Base-by-base conservation (phyloP, 768 basidiomycete genomes). In the Suillus lakei region DNA sequence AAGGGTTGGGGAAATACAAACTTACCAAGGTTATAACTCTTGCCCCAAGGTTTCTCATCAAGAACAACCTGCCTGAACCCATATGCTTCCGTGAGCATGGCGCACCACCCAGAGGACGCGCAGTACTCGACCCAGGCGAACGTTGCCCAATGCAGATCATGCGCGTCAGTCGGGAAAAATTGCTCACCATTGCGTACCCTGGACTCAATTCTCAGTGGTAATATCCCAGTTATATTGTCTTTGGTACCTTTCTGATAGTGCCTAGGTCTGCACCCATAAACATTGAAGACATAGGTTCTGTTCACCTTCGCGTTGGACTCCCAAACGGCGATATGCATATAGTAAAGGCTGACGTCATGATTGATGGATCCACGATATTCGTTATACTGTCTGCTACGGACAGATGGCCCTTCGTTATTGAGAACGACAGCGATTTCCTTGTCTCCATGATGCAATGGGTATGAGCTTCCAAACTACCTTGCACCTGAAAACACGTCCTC, bases 1-100 rank as follows among this genome's bases (percentile, higher is more conserved):
- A 97, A 77, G 98, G 96, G 2, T 81, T 90, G n/a, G 98, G 98
- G 41, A 98, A 98, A 82, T 99, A 98, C 77, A 98, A 98, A 74
- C 81, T 99, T 39, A 91, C 91, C 32, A 99, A 98, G 79, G 91
- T 98, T 69, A 89, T 99, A 68, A 96, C 93, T 0, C 80, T 99
- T 43, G 84, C 92, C 9, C 98, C 98, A 32, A 88, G 98, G 54
- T 99, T 96, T 81, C 80, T 99, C 67, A 77, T 99, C 69, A 92
- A 90, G 77, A 99, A 98, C 78, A 84, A 88, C 66, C 83, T 95
- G 43, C 67, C 81, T 5, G 86, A 87, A 59, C 72, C 88, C 2
- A 84, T 99, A 38, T 87, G 87, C 44, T 89, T 96, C 78, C 88
- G 98, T 55, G 95, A 98, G 76, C 90, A 96, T 70, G 92, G 93